These are phyloP conservation scores for Heterococcus sp. DNA, from an alignment of 108 stramenopile species.

Conservation along the genomic window DNA sequence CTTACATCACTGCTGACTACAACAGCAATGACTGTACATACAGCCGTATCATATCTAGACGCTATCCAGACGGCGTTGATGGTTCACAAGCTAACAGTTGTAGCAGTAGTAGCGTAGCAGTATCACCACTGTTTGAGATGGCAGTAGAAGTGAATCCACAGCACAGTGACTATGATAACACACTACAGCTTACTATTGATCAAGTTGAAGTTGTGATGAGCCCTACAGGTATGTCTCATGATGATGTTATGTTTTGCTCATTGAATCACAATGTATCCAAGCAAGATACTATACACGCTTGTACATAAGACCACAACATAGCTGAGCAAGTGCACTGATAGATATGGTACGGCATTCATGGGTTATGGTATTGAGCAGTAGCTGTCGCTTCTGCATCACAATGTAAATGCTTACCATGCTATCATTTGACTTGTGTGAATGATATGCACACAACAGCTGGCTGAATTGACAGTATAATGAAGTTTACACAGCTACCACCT, in stretches of 20 bases:
- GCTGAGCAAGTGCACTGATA: not conserved
- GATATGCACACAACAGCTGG: too few relatives aligned
- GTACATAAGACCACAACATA: not conserved
- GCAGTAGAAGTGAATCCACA: constrained; percentile 22
- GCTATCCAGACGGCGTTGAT: too few relatives aligned
- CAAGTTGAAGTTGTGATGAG: constrained; percentile 9
- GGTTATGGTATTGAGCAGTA: too few relatives aligned
- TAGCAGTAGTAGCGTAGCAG: too few relatives aligned
- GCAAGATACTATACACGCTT: not conserved
- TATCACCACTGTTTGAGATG: constrained; percentile 31
- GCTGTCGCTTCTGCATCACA: too few relatives aligned
- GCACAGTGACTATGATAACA: constrained; percentile 19
- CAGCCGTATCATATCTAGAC: too few relatives aligned
- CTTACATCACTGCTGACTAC: too few relatives aligned
- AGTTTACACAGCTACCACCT: constrained; percentile 20
- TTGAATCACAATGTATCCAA: not conserved
- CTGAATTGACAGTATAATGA: constrained; percentile 7
- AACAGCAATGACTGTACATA: too few relatives aligned
- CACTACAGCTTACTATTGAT: constrained; percentile 14
- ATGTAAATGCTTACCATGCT: not conserved
- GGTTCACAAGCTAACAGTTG: too few relatives aligned
- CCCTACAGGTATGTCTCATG: not conserved
- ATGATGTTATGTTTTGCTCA: not conserved
- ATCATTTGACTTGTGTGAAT: too few relatives aligned
- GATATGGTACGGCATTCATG: not conserved